Evolutionary conservation across 1,139 yeast species (phyloP), one percentile per base, ranked within the genome.

Genomic region (Maudiozyma humilis): DNA sequence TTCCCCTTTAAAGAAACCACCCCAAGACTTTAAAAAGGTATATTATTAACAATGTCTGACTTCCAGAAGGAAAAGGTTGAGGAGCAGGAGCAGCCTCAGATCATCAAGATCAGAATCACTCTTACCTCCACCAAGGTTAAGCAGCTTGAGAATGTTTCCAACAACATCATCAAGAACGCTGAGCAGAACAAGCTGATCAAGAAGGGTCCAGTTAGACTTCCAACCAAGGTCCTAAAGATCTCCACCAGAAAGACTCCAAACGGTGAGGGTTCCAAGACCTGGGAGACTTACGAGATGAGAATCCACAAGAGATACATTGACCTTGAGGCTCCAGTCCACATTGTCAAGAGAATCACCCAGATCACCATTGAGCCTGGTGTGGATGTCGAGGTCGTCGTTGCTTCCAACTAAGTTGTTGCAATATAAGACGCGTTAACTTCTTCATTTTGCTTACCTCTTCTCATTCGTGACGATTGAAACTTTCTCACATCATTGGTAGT

Each of bases 201-300:
- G 80, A 86, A 87, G 80, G 99, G 99, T 68, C 98, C 98, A 64
- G 96, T 93, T 69, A 87, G 98, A 84, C 76, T 93, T 78, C 99
- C 99, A 78, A 93, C 98, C 76, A 93, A 89, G 84, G 94, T 85
- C 64, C 85, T 93, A 70, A 88, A 85, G 76, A 81, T 93, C 78
- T 81, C 95, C 78, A 91, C 99, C 85, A 89, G 99, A 86, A 93
- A 93, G 88, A 83, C 98, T 70, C 99, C 99, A 68, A 93, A 93
- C 75, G 99, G 99, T 89, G 97, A 93, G 80, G 99, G 99, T 89
- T 91, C 98, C 66, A 91, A 93, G 89, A 93, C 99, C 67, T 93
- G 96, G 96, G 99, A 93, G 73, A 77, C 94, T 66, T 93, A 82
- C 74, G 98, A 93, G 80, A 86, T 93, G 95, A 88, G 97, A 83